A percentile compares a stretch with the other conserved stretches of the same genome.
Evolutionary conservation across 2,329 filamentous ascomycete species (phyloP).

Genomic region (Colletotrichum gigasporum): DNA sequence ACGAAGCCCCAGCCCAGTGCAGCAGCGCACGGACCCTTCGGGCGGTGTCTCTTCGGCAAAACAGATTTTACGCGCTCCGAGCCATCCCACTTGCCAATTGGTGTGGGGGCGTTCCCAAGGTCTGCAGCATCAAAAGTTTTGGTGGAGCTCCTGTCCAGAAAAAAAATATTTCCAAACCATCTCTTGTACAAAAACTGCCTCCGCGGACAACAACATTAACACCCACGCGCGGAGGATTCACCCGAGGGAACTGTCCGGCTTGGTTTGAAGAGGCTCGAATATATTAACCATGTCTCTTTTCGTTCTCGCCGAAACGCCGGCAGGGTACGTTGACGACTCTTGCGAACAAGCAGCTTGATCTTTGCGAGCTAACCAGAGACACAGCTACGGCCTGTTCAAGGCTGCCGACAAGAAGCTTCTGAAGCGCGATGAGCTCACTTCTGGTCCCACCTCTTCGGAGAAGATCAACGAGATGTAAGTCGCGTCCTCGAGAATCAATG

Average conservation of each 20-base stretch:
- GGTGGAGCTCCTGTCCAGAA: constrained; percentile 50
- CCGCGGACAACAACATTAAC: constrained; percentile 47
- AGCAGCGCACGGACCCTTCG: constrained; percentile 4
- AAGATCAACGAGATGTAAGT: constrained; percentile 87
- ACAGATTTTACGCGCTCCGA: constrained; percentile 31
- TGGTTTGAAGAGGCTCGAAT: constrained; percentile 33
- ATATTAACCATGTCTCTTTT: constrained; percentile 81
- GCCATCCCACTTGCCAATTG: constrained; percentile 32
- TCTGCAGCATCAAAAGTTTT: constrained; percentile 48
- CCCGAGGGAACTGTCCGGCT: constrained; percentile 29
- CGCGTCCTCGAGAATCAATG: neutral
- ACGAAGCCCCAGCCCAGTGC: constrained; percentile 7
- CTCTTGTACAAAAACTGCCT: constrained; percentile 40
- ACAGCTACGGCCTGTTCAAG: constrained; percentile 96
- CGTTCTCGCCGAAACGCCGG: constrained; percentile 92
- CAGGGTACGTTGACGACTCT: constrained; percentile 63
- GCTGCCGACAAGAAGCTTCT: constrained; percentile 98
- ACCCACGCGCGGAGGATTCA: constrained; percentile 45
- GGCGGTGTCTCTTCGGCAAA: constrained; percentile 10
- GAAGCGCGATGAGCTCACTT: constrained; percentile 82
- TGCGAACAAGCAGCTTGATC: neutral
- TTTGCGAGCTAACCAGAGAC: constrained; percentile 7
- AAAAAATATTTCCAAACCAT: constrained; percentile 49
- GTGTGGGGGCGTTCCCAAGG: constrained; percentile 23
- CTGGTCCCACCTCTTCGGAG: constrained; percentile 81